Base-by-base conservation (phyloP, 306 rosid species). In the Pyrus pyrifolia region DNA sequence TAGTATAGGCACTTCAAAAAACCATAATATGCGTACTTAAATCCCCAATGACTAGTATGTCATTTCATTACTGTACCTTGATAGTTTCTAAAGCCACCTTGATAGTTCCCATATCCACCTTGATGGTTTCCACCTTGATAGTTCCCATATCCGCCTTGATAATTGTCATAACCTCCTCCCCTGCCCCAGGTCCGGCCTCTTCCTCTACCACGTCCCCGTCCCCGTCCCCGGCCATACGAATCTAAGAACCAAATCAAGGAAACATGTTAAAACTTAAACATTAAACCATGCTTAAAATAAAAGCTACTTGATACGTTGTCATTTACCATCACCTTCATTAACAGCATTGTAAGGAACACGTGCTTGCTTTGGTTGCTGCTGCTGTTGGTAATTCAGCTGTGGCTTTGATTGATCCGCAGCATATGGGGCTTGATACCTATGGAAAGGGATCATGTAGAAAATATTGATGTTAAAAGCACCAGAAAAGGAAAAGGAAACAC, bases 141-240 rank as follows among this genome's bases (percentile, higher is more conserved):
- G 65, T 83, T 21, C 35, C 35, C 35, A 31, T 31, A 31, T 31
- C 35, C 35, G 4, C 86, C 86, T 75, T 84, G 86, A 35, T 86
- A 79, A 63, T 86, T 76, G 2, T 86, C 90, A 58, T 90, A 94
- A 59, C 98, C 95, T 76, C 96, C 98, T 45, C 85, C 82, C 83
- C 98, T 85, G 57, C 90, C 94, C 91, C 96, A 86, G 69, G 75
- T 85, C 33, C 91, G 87, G 71, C 97, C 98, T 84, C 97, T 87
- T 49, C 97, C 97, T 84, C 98, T 82, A 68, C 97, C 95, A 40
- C 92, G 91, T 22, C 96, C 98, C 52, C 94, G 86, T 4, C 96
- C 98, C 65, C 90, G 86, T 5, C 96, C 98, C 65, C 91, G 92
- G 45, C 96, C 93, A 75, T 90, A 92, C 8, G 93, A 86, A 69